Conservation (phyloP, 257 asterid genomes). For the Cinchona pubescens region DNA sequence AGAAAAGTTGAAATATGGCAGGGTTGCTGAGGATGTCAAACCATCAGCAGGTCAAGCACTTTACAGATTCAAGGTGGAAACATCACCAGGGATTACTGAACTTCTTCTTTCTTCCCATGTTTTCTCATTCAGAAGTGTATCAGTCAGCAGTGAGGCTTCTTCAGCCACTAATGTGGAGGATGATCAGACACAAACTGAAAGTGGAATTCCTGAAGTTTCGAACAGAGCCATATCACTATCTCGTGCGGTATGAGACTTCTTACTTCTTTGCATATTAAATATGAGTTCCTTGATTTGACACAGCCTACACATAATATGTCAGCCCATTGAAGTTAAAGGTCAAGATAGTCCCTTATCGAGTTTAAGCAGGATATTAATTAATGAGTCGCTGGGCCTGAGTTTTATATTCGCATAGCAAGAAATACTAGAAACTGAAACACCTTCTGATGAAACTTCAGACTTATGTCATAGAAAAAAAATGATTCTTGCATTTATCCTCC, state of each 20-base stretch:
- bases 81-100: slow-evolving; percentile 53
- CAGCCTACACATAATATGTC: not conserved
- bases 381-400: too few relatives aligned
- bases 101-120: slow-evolving; percentile 73
- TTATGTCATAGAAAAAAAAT: too few relatives aligned
- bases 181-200: slow-evolving; percentile 29
- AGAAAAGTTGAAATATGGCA: slow-evolving; percentile 81
- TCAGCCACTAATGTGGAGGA: slow-evolving; percentile 39
- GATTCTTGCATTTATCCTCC: too few relatives aligned
- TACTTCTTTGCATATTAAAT: slow-evolving; percentile 17
- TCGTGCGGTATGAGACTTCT: slow-evolving; percentile 49
- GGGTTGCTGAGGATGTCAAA: slow-evolving; percentile 78
- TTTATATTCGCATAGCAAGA: too few relatives aligned
- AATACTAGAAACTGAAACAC: too few relatives aligned
- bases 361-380: too few relatives aligned
- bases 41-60: slow-evolving; percentile 93
- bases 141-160: slow-evolving; percentile 43
- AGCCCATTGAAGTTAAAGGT: not conserved
- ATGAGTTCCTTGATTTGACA: slow-evolving; percentile 12
- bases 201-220: slow-evolving; percentile 42
- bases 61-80: slow-evolving; percentile 70
- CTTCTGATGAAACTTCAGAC: too few relatives aligned
- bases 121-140: slow-evolving; percentile 78
- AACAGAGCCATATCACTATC: slow-evolving; percentile 41
- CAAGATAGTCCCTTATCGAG: too few relatives aligned